phyloP scores from a whole-genome alignment of 306 rosid species.

The Sindora glabra region DNA sequence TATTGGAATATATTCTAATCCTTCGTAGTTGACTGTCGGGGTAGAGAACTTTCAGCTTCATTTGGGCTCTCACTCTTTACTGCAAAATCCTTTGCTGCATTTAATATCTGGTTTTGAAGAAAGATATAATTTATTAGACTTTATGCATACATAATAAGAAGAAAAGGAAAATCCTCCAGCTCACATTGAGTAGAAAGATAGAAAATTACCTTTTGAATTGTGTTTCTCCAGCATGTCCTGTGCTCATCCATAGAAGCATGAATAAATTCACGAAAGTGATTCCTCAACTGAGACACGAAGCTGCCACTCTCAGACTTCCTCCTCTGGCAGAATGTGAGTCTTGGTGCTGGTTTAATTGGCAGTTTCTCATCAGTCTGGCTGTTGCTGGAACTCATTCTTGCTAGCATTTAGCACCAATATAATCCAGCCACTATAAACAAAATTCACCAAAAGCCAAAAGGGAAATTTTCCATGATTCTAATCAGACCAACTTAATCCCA shows the following conservation, averaged over 20 bases:
- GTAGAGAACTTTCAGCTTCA: slow-evolving; percentile 22
- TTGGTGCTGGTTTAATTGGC: slow-evolving; percentile 8
- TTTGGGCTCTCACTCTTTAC: slow-evolving; percentile 7
- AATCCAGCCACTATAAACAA: background rate
- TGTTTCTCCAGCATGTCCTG: slow-evolving; percentile 46
- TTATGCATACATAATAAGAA: background rate
- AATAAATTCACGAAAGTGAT: slow-evolving; percentile 46
- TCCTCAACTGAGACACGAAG: slow-evolving; percentile 38
- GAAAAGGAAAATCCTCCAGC: background rate
- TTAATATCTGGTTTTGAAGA: slow-evolving; percentile 36
- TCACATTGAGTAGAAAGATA: background rate
- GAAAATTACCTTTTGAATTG: slow-evolving; percentile 34
- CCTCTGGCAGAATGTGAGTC: slow-evolving; percentile 42
- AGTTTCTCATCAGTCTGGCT: slow-evolving; percentile 11
- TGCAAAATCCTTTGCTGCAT: slow-evolving; percentile 18
- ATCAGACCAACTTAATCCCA: background rate
- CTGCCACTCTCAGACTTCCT: slow-evolving; percentile 49
- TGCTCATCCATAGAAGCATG: slow-evolving; percentile 51
- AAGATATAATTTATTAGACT: slow-evolving; percentile 4
- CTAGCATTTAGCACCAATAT: slow-evolving; percentile 13
- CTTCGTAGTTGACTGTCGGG: slow-evolving; percentile 21
- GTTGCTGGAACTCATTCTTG: slow-evolving; percentile 28
- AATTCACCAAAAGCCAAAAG: background rate
- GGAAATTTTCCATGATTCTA: background rate
- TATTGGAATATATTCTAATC: slow-evolving; percentile 17